Percentiles rank a stretch among this genome's conserved stretches.
Evolutionary conservation across 805 yeast genomes (phyloP).

Genomic region (Diddensiella transvaalensis): DNA sequence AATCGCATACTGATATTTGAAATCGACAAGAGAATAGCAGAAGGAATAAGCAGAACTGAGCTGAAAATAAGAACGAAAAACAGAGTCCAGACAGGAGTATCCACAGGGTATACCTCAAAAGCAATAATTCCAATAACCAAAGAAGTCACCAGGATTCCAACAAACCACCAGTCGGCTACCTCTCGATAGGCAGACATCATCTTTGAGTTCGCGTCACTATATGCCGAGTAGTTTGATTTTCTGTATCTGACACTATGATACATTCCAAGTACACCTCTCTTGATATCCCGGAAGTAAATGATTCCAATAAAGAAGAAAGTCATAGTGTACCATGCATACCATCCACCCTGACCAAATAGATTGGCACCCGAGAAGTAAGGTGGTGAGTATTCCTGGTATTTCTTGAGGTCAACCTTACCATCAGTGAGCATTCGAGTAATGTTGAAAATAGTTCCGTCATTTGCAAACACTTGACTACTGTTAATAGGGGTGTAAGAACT

Average conservation of each 20-base stretch:
- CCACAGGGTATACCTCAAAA: constrained; percentile 40
- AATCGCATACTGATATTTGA: constrained; percentile 55
- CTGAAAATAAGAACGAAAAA: constrained; percentile 54
- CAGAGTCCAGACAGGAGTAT: constrained; percentile 60
- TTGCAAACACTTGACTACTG: constrained; percentile 50
- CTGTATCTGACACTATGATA: constrained; percentile 25
- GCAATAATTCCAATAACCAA: constrained; percentile 42
- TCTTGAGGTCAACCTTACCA: constrained; percentile 41
- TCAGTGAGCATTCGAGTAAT: constrained; percentile 42
- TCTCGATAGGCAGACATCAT: constrained; percentile 56
- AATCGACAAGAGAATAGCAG: constrained; percentile 47
- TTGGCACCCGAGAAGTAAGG: constrained; percentile 56
- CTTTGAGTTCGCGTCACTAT: constrained; percentile 21
- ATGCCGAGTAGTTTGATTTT: constrained; percentile 25
- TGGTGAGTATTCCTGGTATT: constrained; percentile 49
- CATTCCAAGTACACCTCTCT: constrained; percentile 30
- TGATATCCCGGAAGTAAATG: not conserved
- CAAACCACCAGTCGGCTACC: constrained; percentile 75
- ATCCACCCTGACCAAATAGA: constrained; percentile 40
- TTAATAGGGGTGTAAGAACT: constrained; percentile 59
- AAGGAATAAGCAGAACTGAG: constrained; percentile 53
- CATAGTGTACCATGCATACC: constrained; percentile 40
- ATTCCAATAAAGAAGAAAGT: constrained; percentile 6
- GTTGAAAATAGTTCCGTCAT: constrained; percentile 47
- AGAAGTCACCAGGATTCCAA: constrained; percentile 44